A percentile compares a stretch with the other conserved stretches of the same genome.
phyloP scores from a whole-genome alignment of 78 protist genomes.

The Dictyostelium discoideum region dicty_2.7 NC_007088.5:4144001-4144500 shows the following conservation, averaged over 20 bases:
- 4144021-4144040: background rate
- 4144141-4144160: conserved; percentile 80
- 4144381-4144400: conserved; percentile 86
- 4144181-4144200: conserved; percentile 89
- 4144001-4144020: background rate
- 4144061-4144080: background rate
- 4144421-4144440: conserved; percentile 17
- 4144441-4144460: conserved; percentile 79
- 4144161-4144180: conserved; percentile 84
- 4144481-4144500: conserved; percentile 41
- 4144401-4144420: conserved; percentile 87
- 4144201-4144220: conserved; percentile 88
- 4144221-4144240: conserved; percentile 91
- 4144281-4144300: conserved; percentile 89
- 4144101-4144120: conserved; percentile 39
- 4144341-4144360: conserved; percentile 89
- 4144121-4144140: conserved; percentile 63
- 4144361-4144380: conserved; percentile 62
- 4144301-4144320: conserved; percentile 83
- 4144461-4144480: conserved; percentile 84
- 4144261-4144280: conserved; percentile 85
- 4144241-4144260: conserved; percentile 79
- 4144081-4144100: conserved; percentile 20
- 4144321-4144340: conserved; percentile 89
- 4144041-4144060: background rate